Conservation (phyloP, 1,139 yeast genomes). For the Magnusiomyces ingens region DNA sequence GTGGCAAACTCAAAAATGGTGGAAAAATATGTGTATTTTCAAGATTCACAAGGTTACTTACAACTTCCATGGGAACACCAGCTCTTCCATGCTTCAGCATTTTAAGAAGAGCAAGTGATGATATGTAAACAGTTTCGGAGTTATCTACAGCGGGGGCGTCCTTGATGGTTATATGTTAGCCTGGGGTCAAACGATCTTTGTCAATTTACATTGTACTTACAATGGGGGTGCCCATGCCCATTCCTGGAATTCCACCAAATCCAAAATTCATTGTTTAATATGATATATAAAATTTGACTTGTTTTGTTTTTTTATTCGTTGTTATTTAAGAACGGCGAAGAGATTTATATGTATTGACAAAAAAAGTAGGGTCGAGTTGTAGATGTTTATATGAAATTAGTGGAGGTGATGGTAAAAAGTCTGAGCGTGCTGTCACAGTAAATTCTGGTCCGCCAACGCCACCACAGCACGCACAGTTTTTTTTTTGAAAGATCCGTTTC, state of each 20-base stretch:
- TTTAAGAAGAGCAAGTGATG: conserved; percentile 88
- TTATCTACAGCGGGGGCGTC: conserved; percentile 88
- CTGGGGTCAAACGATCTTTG: not conserved
- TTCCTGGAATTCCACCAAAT: conserved; percentile 1
- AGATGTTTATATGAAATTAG: too few relatives aligned
- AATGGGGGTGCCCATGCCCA: conserved; percentile 3
- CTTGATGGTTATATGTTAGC: conserved; percentile 21
- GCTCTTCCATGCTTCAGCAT: conserved; percentile 98
- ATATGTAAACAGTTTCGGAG: conserved; percentile 92
- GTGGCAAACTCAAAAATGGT: conserved; percentile 2
- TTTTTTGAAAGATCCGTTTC: too few relatives aligned
- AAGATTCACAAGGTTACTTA: conserved; percentile 15
- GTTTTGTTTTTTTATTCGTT: too few relatives aligned
- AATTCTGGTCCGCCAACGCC: too few relatives aligned
- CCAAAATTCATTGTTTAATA: not conserved
- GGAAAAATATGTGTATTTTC: not conserved
- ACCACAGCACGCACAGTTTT: too few relatives aligned
- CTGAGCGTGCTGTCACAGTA: too few relatives aligned
- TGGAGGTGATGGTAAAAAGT: too few relatives aligned
- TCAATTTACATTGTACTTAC: not conserved
- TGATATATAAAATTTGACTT: too few relatives aligned
- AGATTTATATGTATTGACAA: too few relatives aligned
- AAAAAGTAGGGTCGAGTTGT: too few relatives aligned
- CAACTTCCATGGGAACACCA: conserved; percentile 99
- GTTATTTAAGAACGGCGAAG: too few relatives aligned